Conservation (phyloP, 2,329 filamentous ascomycete species). For the Fusarium aywerte region DNA sequence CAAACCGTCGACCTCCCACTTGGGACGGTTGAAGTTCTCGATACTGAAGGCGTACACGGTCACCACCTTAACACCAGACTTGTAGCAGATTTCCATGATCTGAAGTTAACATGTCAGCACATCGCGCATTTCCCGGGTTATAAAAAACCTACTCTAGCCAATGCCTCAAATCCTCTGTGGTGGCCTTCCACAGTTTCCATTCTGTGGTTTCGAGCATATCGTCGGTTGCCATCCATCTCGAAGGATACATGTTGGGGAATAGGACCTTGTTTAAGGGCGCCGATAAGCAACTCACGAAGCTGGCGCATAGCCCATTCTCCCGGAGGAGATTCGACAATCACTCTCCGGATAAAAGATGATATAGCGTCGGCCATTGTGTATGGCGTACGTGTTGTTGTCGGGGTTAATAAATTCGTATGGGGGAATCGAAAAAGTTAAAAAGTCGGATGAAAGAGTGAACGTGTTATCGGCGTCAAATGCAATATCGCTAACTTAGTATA, state of each 20-base stretch:
- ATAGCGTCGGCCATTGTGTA: conserved; percentile 63
- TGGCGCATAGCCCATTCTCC: conserved; percentile 87
- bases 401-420: conserved; percentile 4
- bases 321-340: conserved; percentile 88
- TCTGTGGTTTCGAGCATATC: conserved; percentile 88
- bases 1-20: conserved; percentile 94
- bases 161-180: conserved; percentile 92
- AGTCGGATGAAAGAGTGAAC: conserved; percentile 28
- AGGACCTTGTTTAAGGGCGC: conserved; percentile 87
- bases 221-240: conserved; percentile 97
- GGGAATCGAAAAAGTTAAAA: conserved; percentile 16
- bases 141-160: conserved; percentile 78
- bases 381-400: background rate
- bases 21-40: conserved; percentile 97
- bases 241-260: conserved; percentile 98
- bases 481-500: conserved; percentile 17
- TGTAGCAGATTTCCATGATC: conserved; percentile 98
- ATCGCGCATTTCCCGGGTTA: conserved; percentile 41
- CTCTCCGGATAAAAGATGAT: conserved; percentile 64
- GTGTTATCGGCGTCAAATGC: conserved; percentile 27
- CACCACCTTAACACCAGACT: conserved; percentile 94
- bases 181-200: conserved; percentile 98
- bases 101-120: conserved; percentile 48
- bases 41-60: conserved; percentile 99
- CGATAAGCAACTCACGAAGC: conserved; percentile 86